Evolutionary conservation across 2,329 filamentous ascomycete genomes (phyloP), one percentile per base, ranked within the genome.

Genomic region (Pseudocercospora pini-densiflorae): DNA sequence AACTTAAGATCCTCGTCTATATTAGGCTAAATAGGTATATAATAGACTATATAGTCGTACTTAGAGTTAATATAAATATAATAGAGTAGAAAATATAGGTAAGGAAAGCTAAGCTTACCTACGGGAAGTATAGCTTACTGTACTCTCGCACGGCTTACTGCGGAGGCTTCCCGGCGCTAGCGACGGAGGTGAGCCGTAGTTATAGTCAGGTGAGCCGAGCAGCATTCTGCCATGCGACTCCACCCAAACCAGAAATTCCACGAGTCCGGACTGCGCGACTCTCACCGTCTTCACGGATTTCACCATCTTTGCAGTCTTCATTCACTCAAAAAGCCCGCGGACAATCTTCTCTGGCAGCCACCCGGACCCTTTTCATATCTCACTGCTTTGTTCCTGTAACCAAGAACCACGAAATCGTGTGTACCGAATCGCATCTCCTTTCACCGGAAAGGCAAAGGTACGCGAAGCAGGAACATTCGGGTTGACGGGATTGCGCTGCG

Each of bases 221-320:
- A n/a, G n/a, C n/a, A n/a, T n/a, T n/a, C n/a, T n/a, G n/a, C n/a
- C n/a, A n/a, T n/a, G n/a, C n/a, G n/a, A n/a, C n/a, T 27, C 49
- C 49, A 27, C 49, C 49, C 49, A 53, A 53, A 53, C 10, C 49
- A 53, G 49, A 53, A 53, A 53, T 53, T 53, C 49, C 49, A 53
- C 49, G 49, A 53, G 5, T 53, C 49, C 49, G 49, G 49, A 53
- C 49, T 53, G 49, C 49, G 49, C 49, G 49, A 53, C 49, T 53
- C 49, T 53, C 49, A 53, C 47, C 47, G 47, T 51, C 47, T 51
- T 19, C 21, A 51, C 21, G 7, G 12, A 21, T 51, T 12, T 27
- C 6, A 29, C 12, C n/a, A 5, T 23, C 45, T 21, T 27, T 14
- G 6, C 5, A 49, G 45, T 21, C 49, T 24, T 36, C 33, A 36